Conservation (phyloP, 2,329 filamentous ascomycete species). For the Endoconidiophora polonica region DNA sequence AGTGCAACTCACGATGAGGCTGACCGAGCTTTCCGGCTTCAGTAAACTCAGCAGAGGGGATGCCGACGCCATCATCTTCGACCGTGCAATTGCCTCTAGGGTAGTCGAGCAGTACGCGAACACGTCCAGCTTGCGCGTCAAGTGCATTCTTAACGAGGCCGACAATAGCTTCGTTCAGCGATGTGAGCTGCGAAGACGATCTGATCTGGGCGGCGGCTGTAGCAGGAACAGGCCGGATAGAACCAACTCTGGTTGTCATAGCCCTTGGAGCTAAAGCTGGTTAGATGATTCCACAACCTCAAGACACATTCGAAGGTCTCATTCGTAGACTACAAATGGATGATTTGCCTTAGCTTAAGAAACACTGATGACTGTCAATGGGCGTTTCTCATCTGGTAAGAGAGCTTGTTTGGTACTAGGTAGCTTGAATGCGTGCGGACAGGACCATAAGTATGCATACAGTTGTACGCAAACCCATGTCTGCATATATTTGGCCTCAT, state of each 20-base stretch:
- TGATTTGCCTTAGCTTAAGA: too few relatives aligned
- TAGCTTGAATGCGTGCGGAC: too few relatives aligned
- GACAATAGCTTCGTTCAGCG: conserved; percentile 51
- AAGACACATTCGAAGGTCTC: too few relatives aligned
- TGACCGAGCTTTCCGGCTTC: conserved; percentile 54
- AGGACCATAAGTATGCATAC: too few relatives aligned
- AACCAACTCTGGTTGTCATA: conserved; percentile 20
- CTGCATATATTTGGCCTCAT: too few relatives aligned
- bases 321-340: too few relatives aligned
- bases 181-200: conserved; percentile 66
- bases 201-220: conserved; percentile 64
- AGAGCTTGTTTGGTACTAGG: too few relatives aligned
- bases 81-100: conserved; percentile 57
- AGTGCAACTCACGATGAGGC: conserved; percentile 42
- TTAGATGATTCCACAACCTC: too few relatives aligned
- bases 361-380: too few relatives aligned
- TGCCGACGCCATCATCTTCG: conserved; percentile 73
- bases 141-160: conserved; percentile 71
- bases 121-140: conserved; percentile 54
- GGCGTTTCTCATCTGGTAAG: too few relatives aligned
- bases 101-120: conserved; percentile 61
- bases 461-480: too few relatives aligned
- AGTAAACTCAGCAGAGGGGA: conserved; percentile 56
- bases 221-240: conserved; percentile 50
- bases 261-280: conserved; percentile 16